phyloP scores from a whole-genome alignment of 1,284 basidiomycete genomes.

The Schizophyllum amplum region DNA sequence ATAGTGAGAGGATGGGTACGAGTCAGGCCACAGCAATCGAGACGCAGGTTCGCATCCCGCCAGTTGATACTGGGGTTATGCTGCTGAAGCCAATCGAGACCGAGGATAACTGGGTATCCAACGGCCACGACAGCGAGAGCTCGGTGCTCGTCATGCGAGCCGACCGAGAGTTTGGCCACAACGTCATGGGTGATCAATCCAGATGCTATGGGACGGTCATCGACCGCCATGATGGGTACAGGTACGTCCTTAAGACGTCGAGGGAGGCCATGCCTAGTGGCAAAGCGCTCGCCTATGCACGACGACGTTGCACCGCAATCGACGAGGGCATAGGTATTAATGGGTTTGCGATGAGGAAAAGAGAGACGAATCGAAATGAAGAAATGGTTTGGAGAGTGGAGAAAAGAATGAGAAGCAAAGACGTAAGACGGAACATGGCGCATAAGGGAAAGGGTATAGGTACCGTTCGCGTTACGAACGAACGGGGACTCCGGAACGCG shows the following conservation, averaged over 20 bases:
- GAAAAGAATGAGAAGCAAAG: constrained; percentile 4
- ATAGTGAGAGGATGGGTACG: neutral
- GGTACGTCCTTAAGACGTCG: constrained; percentile 17
- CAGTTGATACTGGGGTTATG: constrained; percentile 23
- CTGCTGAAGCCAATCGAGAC: constrained; percentile 13
- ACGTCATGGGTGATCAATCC: constrained; percentile 26
- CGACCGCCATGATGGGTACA: constrained; percentile 24
- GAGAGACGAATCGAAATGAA: constrained; percentile 18
- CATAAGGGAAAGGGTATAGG: neutral
- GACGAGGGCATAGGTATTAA: constrained; percentile 15
- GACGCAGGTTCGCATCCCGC: constrained; percentile 4
- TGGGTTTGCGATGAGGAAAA: constrained; percentile 14
- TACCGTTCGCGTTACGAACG: neutral
- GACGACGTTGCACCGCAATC: constrained; percentile 21
- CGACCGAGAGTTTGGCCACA: constrained; percentile 17
- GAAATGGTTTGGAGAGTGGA: constrained; percentile 19
- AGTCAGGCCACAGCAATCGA: neutral
- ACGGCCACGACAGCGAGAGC: constrained; percentile 8
- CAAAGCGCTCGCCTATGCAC: constrained; percentile 22
- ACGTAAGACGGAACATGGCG: constrained; percentile 7
- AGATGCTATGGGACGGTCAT: constrained; percentile 24
- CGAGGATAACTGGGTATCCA: constrained; percentile 12
- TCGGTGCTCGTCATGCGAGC: constrained; percentile 11
- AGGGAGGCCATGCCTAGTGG: constrained; percentile 20
- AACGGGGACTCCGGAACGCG: neutral